These are phyloP conservation scores for Margaritispora aquatica DNA, from an alignment of 495 filamentous ascomycete genomes.

Conservation along the genomic window DNA sequence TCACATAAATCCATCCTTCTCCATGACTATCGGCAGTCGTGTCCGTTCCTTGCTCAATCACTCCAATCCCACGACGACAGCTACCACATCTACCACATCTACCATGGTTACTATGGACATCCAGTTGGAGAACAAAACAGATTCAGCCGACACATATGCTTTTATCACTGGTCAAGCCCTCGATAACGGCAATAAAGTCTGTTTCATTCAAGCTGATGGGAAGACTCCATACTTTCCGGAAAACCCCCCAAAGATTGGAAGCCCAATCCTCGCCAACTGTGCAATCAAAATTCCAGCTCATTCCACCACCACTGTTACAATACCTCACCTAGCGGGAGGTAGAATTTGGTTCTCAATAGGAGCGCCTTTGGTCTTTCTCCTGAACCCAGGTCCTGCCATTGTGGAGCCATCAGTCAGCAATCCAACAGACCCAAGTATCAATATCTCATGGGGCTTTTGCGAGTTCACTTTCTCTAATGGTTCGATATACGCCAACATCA, in stretches of 20 bases:
- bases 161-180: constrained; percentile 66
- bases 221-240: constrained; percentile 42
- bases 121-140: constrained; percentile 45
- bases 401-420: constrained; percentile 69
- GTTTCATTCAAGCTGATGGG: constrained; percentile 56
- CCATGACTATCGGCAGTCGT: too few relatives aligned
- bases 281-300: constrained; percentile 57
- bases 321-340: constrained; percentile 63
- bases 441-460: constrained; percentile 58
- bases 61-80: too few relatives aligned
- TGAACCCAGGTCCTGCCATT: constrained; percentile 61
- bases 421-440: constrained; percentile 57
- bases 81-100: neutral
- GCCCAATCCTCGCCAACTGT: constrained; percentile 44
- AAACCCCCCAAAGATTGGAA: constrained; percentile 37
- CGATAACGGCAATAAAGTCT: constrained; percentile 51
- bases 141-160: constrained; percentile 52
- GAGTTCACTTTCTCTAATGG: constrained; percentile 66
- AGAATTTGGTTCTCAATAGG: constrained; percentile 64
- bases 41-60: too few relatives aligned
- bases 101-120: constrained; percentile 15
- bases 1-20: too few relatives aligned
- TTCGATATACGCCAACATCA: constrained; percentile 70
- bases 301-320: constrained; percentile 49
- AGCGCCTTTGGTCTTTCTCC: constrained; percentile 55